Percentiles rank a stretch among this genome's conserved stretches.
Conservation (phyloP, 2,329 filamentous ascomycete genomes). For the Penicillium sp. region DNA sequence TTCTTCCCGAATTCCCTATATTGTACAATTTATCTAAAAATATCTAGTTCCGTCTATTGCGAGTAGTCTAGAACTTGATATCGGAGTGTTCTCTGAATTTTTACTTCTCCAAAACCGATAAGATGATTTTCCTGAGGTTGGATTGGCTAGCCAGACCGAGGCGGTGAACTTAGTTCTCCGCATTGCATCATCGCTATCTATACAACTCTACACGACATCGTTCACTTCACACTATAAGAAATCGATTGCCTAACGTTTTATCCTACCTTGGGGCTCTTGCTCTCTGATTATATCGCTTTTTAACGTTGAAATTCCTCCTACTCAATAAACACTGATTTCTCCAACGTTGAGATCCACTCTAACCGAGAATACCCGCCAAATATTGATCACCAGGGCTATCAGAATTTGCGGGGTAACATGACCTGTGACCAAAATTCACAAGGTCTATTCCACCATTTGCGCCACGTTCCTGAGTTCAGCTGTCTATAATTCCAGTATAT, state of each 20-base stretch:
- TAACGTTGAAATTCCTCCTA: not conserved
- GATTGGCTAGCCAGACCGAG: constrained; percentile 16
- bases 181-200: constrained; percentile 18
- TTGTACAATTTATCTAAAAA: not conserved
- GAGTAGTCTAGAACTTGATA: not conserved
- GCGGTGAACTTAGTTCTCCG: constrained; percentile 22
- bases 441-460: not conserved
- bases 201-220: not conserved
- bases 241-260: not conserved
- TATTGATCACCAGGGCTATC: not conserved
- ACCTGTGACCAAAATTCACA: not conserved
- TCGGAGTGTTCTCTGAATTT: not conserved
- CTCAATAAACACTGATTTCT: not conserved
- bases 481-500: not conserved
- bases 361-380: not conserved
- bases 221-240: not conserved
- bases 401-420: constrained; percentile 6
- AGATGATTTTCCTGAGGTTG: constrained; percentile 11
- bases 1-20: not conserved
- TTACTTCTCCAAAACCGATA: not conserved
- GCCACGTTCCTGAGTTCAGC: not conserved
- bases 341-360: constrained; percentile 9
- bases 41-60: not conserved
- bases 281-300: not conserved
- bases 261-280: not conserved